Percentiles rank a stretch among this genome's conserved stretches.
phyloP scores from a whole-genome alignment of 2,329 filamentous ascomycete genomes.

The Ceratocystis ficicola region DNA sequence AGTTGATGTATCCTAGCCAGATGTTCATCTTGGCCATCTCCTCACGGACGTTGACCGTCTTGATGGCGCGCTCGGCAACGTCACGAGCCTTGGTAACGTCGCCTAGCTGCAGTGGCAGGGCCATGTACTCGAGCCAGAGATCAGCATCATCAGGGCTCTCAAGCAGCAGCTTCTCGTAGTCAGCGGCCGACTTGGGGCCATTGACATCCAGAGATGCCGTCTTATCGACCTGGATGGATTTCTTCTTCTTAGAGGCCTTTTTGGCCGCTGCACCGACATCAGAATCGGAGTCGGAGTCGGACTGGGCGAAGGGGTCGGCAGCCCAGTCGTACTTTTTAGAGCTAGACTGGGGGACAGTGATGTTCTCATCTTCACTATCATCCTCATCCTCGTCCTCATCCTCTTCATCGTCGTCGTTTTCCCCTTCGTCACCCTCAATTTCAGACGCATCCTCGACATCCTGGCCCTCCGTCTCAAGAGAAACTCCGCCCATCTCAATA shows the following conservation, averaged over 20 bases:
- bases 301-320: conserved; percentile 53
- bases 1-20: conserved; percentile 87
- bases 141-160: conserved; percentile 86
- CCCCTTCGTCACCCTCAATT: conserved; percentile 32
- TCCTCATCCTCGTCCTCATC: conserved; percentile 30
- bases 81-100: conserved; percentile 80
- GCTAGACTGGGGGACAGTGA: conserved; percentile 32
- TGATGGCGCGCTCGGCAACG: conserved; percentile 78
- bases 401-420: conserved; percentile 31
- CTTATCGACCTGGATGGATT: conserved; percentile 70
- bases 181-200: conserved; percentile 77
- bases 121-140: conserved; percentile 96
- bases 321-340: conserved; percentile 85
- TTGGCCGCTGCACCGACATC: conserved; percentile 45
- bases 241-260: conserved; percentile 52
- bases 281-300: conserved; percentile 39
- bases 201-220: conserved; percentile 85
- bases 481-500: conserved; percentile 38
- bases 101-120: conserved; percentile 88
- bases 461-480: conserved; percentile 27
- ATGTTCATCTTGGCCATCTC: conserved; percentile 88
- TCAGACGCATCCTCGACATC: conserved; percentile 33
- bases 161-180: conserved; percentile 86
- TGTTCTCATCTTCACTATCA: conserved; percentile 30
- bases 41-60: conserved; percentile 81